These are phyloP conservation scores for Spencermartinsiella europaea DNA, from an alignment of 805 yeast species.

Conservation along the genomic window DNA sequence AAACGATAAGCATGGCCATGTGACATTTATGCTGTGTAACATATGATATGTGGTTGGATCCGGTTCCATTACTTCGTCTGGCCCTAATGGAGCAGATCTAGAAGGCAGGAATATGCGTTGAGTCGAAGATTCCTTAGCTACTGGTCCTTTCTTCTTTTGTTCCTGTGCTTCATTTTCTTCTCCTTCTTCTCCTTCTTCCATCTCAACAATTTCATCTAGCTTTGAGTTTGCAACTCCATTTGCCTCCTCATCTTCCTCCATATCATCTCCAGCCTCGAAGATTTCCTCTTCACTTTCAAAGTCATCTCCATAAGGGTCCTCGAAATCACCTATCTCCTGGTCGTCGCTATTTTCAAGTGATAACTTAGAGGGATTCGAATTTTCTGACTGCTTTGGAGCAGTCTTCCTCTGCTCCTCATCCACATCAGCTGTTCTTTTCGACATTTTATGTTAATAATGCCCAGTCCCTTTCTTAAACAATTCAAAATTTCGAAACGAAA, in stretches of 20 bases:
- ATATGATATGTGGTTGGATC: conserved; percentile 95
- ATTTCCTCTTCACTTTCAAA: conserved; percentile 79
- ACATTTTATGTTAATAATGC: conserved; percentile 32
- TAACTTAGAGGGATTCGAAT: conserved; percentile 35
- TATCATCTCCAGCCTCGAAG: conserved; percentile 81
- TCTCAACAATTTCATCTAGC: conserved; percentile 19
- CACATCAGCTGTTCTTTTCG: conserved; percentile 48
- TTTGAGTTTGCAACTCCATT: conserved; percentile 43
- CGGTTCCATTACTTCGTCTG: conserved; percentile 93
- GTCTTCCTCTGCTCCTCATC: conserved; percentile 28
- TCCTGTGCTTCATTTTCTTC: conserved; percentile 37
- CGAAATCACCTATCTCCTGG: conserved; percentile 49
- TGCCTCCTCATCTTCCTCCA: conserved; percentile 79
- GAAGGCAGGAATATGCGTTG: conserved; percentile 74
- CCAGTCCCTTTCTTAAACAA: too few species aligned
- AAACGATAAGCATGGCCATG: conserved; percentile 95
- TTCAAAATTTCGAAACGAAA: too few species aligned
- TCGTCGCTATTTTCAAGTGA: conserved; percentile 19
- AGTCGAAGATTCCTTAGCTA: background rate
- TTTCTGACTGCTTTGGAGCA: conserved; percentile 35
- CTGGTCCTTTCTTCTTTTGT: conserved; percentile 14
- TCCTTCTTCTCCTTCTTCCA: conserved; percentile 34
- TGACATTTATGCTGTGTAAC: conserved; percentile 88
- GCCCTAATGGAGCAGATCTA: conserved; percentile 82
- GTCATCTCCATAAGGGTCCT: conserved; percentile 69